phyloP scores from a whole-genome alignment of 352 stramenopile genomes.

The Albugo candida region DNA sequence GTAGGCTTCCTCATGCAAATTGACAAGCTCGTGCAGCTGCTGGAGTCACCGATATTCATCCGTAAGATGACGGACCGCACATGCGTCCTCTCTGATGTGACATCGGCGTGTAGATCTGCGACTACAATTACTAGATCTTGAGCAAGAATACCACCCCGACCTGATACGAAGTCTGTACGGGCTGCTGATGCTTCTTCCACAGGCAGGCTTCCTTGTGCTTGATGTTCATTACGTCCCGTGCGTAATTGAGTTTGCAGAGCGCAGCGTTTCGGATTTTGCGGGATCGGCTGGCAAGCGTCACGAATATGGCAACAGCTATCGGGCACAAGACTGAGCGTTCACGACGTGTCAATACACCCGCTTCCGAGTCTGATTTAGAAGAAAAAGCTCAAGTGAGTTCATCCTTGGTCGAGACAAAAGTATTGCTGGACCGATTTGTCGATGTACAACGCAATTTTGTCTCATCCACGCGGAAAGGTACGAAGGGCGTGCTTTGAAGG shows the following conservation, averaged over 20 bases:
- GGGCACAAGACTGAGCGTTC: slow-evolving; percentile 6
- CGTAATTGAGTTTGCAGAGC: slow-evolving; percentile 11
- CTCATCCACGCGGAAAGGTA: too few species aligned
- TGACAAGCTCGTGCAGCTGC: slow-evolving; percentile 98
- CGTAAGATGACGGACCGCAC: slow-evolving; percentile 1
- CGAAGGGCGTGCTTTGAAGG: too few species aligned
- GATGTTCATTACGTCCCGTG: background rate
- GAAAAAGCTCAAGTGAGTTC: too few species aligned
- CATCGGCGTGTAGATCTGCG: slow-evolving; percentile 52
- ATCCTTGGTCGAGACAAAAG: too few species aligned
- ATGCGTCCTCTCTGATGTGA: background rate
- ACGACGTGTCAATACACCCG: background rate
- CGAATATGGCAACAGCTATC: slow-evolving; percentile 74
- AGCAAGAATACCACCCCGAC: slow-evolving; percentile 85
- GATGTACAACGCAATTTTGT: too few species aligned
- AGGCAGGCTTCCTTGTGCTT: slow-evolving; percentile 15
- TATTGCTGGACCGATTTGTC: too few species aligned
- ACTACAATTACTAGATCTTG: slow-evolving; percentile 94
- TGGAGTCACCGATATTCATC: slow-evolving; percentile 99
- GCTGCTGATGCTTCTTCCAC: slow-evolving; percentile 93
- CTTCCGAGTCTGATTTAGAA: too few species aligned
- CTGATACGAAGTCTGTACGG: slow-evolving; percentile 96
- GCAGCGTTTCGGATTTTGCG: slow-evolving; percentile 66
- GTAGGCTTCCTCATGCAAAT: slow-evolving; percentile 98
- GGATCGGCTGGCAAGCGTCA: slow-evolving; percentile 67